Base-by-base conservation (phyloP, 176 grass and related monocot species). In the Carex littledalei region DNA sequence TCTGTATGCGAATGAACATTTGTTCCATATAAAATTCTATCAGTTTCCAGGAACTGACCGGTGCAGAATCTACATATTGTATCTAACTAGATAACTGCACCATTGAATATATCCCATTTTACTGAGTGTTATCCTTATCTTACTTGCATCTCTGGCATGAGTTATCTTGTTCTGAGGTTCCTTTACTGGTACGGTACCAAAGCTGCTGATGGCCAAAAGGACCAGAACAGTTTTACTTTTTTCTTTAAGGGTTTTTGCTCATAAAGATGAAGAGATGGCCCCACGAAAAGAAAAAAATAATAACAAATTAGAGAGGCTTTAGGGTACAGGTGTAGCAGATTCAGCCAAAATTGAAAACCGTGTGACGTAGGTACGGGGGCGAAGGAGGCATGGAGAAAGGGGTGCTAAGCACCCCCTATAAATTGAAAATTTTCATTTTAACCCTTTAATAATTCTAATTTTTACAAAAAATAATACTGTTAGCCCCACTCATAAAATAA, bases 291-390 rank as follows among this genome's bases (percentile, higher is more conserved):
- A 43, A 72, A 55, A 56, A 78, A 7, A 78, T 32, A 56, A 32
- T 57, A 78, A 9, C 74, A 57, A 57, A 77, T 57, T 57, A 34
- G 74, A 78, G 74, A 78, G 12, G n/a, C 52, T n/a, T 75, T 26
- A 68, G 18, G 15, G 3, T 57, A 57, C 14, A 3, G 6, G 24
- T 78, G 5, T 18, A 34, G 50, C 10, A 34, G 74, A 78, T 78
- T 55, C 50, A 32, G 15, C 52, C 22, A 55, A 78, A 55, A 55
- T 32, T 56, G 14, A 57, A 57, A 78, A 56, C 74, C 50, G 4
- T 34, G 14, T 47, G n/a, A 78, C 12, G 14, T 21, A 75, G 49
- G 5, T 39, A 45, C 43, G 2, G 43, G 43, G 8, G 4, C 1
- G 43, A 45, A 45, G 43, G 7, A 45, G 43, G 0, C 43, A 8